Base-by-base conservation (phyloP, 805 yeast species). In the Metschnikowia reukaufii region DNA sequence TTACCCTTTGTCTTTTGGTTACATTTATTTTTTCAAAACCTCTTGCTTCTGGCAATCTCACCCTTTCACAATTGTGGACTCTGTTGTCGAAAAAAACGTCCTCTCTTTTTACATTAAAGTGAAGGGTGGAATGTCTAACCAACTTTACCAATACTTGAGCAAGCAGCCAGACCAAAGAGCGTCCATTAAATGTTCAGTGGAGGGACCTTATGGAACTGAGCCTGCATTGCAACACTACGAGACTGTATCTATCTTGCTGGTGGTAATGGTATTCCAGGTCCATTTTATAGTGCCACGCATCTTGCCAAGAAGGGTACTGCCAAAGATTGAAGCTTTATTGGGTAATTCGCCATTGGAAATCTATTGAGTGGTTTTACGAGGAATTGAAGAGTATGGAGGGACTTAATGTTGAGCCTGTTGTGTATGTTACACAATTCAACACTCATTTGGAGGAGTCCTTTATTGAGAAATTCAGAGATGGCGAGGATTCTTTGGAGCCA, bases 31-130 rank as follows among this genome's bases (percentile, higher is more conserved):
- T 60, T 51, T 83, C 47, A 67, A 77, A 36, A 70, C 76, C 16
- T 59, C 65, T 2, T 64, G 73, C 31, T 81, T 83, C 61, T 83
- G 84, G 82, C 88, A 85, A 61, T 78, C 85, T 4, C 90, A 86
- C 61, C 92, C 92, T 4, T 85, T 87, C 65, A 83, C 91, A 1
- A 62, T 79, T 6, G 66, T 78, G 15, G 73, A 73, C 40, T 65
- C 77, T 3, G 62, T 65, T 2, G 63, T 67, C 37, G 66, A 67
- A 9, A 65, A 70, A n/a, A 72, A 69, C 49, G 63, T 74, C 47
- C 58, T 79, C 8, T 64, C 68, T 1, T 64, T 78, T 39, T 73
- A 68, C 52, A 71, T 79, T 55, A 79, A 77, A 57, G 75, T 74
- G 15, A 80, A 81, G 60, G 72, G 72, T n/a, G 89, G 88, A 47